Evolutionary conservation across 108 stramenopile species (phyloP).

Genomic region (Skeletonema costatum): DNA sequence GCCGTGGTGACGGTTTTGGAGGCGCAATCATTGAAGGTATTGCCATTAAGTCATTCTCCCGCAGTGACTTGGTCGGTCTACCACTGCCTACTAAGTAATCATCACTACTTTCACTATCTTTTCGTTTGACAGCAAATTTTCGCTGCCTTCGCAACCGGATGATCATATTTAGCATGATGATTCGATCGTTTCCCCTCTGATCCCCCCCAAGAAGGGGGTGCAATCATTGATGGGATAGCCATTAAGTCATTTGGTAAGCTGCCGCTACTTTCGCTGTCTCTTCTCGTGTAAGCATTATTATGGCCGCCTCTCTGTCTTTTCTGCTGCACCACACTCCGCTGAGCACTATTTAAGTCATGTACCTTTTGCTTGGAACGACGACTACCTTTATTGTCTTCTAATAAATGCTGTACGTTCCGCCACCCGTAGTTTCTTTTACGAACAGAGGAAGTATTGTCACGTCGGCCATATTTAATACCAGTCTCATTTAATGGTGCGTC

Average conservation of each 20-base stretch:
- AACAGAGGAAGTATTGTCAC: not conserved
- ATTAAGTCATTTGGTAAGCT: not conserved
- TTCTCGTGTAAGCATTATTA: not conserved
- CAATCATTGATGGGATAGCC: not conserved
- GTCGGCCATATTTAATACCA: not conserved
- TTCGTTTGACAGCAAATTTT: not conserved
- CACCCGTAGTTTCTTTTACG: not conserved
- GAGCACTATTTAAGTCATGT: too few relatives aligned
- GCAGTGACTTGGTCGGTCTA: not conserved
- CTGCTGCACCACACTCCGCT: too few relatives aligned
- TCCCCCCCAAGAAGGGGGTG: not conserved
- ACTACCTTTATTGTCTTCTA: not conserved
- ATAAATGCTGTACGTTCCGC: not conserved
- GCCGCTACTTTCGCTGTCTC: not conserved
- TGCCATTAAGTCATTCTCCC: not conserved
- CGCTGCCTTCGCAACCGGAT: not conserved
- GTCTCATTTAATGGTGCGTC: not conserved
- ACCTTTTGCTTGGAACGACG: too few relatives aligned
- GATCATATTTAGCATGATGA: not conserved
- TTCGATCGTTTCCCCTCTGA: not conserved
- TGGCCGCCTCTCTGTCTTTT: too few relatives aligned
- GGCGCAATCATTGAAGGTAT: not conserved
- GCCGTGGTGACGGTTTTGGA: not conserved
- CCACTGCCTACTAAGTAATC: not conserved
- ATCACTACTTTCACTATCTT: not conserved